phyloP scores from a whole-genome alignment of 2,329 filamentous ascomycete species.

The Plenodomus biglobosus region DNA sequence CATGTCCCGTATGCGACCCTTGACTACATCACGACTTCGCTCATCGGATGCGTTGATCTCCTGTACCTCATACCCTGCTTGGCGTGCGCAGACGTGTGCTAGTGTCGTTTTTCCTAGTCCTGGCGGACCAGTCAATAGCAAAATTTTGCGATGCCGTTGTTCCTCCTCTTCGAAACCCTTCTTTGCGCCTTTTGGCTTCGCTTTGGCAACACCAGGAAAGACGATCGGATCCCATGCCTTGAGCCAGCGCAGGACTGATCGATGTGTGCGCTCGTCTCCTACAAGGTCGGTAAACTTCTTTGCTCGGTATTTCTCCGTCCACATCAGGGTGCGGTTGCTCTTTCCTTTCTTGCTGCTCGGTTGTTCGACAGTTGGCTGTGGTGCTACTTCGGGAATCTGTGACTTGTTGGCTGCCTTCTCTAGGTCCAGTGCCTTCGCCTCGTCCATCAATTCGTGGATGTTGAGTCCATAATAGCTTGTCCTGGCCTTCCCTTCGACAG shows the following conservation, averaged over 20 bases:
- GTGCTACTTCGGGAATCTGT: conserved; percentile 24
- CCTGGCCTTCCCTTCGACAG: conserved; percentile 64
- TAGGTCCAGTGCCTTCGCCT: conserved; percentile 63
- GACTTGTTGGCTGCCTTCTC: conserved; percentile 36
- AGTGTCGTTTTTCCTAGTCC: conserved; percentile 95
- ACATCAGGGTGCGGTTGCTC: conserved; percentile 62
- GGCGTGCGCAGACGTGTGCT: conserved; percentile 90
- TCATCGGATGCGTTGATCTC: conserved; percentile 99
- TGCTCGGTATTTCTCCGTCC: conserved; percentile 97
- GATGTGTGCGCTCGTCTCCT: conserved; percentile 91
- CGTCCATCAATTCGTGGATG: conserved; percentile 78
- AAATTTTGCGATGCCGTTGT: conserved; percentile 78
- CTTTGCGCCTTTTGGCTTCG: conserved; percentile 54
- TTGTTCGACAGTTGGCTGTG: conserved; percentile 46
- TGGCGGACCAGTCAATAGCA: conserved; percentile 87
- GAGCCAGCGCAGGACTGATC: conserved; percentile 86
- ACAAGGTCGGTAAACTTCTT: conserved; percentile 89
- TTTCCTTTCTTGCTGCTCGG: conserved; percentile 27
- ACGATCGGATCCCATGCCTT: conserved; percentile 93
- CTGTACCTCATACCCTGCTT: conserved; percentile 93
- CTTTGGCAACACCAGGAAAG: conserved; percentile 73
- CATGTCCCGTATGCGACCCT: conserved; percentile 85
- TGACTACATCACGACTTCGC: conserved; percentile 84
- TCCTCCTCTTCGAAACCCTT: conserved; percentile 63
- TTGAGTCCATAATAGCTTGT: conserved; percentile 89